Percentiles rank a stretch among this genome's conserved stretches.
These are phyloP conservation scores for Hippophae tibetana DNA, from an alignment of 306 rosid genomes.

Conservation along the genomic window DNA sequence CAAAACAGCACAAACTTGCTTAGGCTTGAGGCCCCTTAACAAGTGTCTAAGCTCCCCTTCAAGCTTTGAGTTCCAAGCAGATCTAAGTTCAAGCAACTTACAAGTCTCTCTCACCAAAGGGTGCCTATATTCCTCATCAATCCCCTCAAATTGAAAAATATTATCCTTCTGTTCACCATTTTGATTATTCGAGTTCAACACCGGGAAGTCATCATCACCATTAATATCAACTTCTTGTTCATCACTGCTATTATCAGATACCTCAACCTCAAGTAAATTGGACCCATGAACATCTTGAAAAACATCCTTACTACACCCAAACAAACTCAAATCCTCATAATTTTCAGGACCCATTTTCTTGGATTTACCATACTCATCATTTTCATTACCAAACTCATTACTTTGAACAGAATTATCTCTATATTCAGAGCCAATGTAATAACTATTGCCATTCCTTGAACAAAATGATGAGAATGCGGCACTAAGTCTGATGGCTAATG, in stretches of 20 bases:
- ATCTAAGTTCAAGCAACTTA: slow-evolving; percentile 50
- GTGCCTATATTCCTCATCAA: slow-evolving; percentile 51
- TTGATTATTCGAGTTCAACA: slow-evolving; percentile 22
- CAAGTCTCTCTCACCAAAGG: slow-evolving; percentile 65
- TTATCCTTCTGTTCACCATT: slow-evolving; percentile 15
- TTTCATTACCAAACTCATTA: slow-evolving; percentile 10
- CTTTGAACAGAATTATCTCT: slow-evolving; percentile 16
- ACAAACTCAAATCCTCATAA: slow-evolving; percentile 21
- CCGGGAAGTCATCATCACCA: slow-evolving; percentile 33
- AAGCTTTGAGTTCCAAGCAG: slow-evolving; percentile 60
- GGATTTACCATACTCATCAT: slow-evolving; percentile 16
- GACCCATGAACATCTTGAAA: slow-evolving; percentile 7
- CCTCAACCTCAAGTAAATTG: slow-evolving; percentile 15
- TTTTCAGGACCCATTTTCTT: slow-evolving; percentile 28
- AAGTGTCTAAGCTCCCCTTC: slow-evolving; percentile 58
- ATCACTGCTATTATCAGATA: slow-evolving; percentile 22
- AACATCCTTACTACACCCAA: slow-evolving; percentile 19
- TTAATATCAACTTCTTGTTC: slow-evolving; percentile 15
- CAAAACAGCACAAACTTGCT: slow-evolving; percentile 72
- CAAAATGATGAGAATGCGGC: slow-evolving; percentile 26
- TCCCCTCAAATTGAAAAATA: slow-evolving; percentile 37
- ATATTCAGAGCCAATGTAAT: slow-evolving; percentile 20
- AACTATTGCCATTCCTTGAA: slow-evolving; percentile 17
- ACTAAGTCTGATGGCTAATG: slow-evolving; percentile 9
- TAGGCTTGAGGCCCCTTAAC: slow-evolving; percentile 67